Evolutionary conservation across 1,284 basidiomycete species (phyloP).

Genomic region (Melanopsichium pennsylvanicum): DNA sequence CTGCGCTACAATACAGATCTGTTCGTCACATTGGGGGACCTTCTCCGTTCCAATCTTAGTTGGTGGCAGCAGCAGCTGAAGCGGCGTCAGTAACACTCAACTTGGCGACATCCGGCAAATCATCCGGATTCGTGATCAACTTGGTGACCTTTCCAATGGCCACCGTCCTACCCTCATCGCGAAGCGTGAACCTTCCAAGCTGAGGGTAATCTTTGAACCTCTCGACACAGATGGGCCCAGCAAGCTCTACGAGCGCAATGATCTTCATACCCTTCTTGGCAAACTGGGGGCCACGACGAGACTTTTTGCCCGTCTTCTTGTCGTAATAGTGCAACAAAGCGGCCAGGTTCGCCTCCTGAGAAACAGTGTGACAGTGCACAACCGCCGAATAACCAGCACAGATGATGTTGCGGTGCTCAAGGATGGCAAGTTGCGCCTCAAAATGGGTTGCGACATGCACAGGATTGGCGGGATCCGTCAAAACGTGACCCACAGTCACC

Average conservation of each 20-base stretch:
- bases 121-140: constrained; percentile 50
- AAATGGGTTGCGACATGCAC: constrained; percentile 63
- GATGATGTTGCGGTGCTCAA: constrained; percentile 65
- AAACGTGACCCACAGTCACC: constrained; percentile 59
- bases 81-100: constrained; percentile 41
- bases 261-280: constrained; percentile 65
- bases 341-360: constrained; percentile 58
- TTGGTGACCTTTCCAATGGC: constrained; percentile 65
- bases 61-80: constrained; percentile 21
- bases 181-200: constrained; percentile 63
- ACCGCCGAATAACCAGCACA: constrained; percentile 64
- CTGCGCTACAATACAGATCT: background rate
- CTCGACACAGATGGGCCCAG: constrained; percentile 61
- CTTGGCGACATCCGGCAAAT: constrained; percentile 55
- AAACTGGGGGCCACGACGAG: constrained; percentile 62
- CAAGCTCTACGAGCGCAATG: constrained; percentile 62
- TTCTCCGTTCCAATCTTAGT: constrained; percentile 2
- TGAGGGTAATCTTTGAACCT: constrained; percentile 64
- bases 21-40: no score
- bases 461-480: constrained; percentile 57
- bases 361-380: constrained; percentile 63
- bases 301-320: constrained; percentile 66
- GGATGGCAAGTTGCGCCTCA: constrained; percentile 65
- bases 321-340: constrained; percentile 66
- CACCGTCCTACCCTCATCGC: constrained; percentile 63